Evolutionary conservation across 352 stramenopile genomes (phyloP), one percentile per base, ranked within the genome.

Genomic region (Phytophthora fragariaefolia): DNA sequence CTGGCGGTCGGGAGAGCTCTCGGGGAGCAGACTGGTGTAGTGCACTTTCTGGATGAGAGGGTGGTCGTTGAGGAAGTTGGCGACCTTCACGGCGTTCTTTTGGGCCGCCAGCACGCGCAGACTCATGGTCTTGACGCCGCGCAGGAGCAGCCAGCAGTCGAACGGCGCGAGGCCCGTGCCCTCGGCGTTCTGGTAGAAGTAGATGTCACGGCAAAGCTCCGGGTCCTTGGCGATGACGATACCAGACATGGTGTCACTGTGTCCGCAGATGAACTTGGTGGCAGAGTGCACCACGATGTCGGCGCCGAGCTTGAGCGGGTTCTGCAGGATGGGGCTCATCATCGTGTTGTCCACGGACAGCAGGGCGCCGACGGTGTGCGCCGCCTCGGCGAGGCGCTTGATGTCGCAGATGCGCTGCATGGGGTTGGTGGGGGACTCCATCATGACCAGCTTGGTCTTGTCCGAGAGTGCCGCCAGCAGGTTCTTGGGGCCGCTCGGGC

Each of bases 181-280:
- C 63, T 97, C 89, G 27, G 89, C 89, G 73, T 97, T 97, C 64
- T 97, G 89, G 71, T 91, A 95, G 65, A 97, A 97, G 69, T 95
- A 95, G n/a, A 97, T 58, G 53, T 95, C 85, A 40, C 76, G 74
- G 42, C 83, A 92, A 30, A 93, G 72, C 64, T 93, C 85, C 3
- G 82, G 80, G 69, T 93, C 83, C 73, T 91, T 97, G 61, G 75
- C 74, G 47, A 92, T 97, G 28, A 99, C 81, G 32, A 98, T 86
- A 12, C 97, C 98, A 7, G 96, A 89, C 74, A 99, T 92, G 28
- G 96, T 97, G 82, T 99, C 97, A 40, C 90, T 97, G 82, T 99
- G 98, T 50, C 97, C 97, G 60, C 85, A 97, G 54, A 99, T 85
- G 68, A 98, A 99, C 79, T 99, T 99, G 50, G 97, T 99, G 22